Evolutionary conservation across 257 asterid species (phyloP), one percentile per base, ranked within the genome.

Genomic region (Gentiana straminea): DNA sequence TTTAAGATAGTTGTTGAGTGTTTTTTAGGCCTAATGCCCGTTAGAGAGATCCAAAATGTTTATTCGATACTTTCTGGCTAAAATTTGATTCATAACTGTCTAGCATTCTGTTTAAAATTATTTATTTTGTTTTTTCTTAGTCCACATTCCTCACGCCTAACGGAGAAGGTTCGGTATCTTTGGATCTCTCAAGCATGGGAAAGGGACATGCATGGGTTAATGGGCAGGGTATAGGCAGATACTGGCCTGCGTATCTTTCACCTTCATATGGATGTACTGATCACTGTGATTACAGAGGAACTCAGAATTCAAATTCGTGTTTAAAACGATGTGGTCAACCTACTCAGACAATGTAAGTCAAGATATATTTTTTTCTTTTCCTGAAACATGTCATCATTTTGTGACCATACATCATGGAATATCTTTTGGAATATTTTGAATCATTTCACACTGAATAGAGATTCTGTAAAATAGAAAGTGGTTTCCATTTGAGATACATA

Each of bases 181-280:
- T 86, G 61, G 70, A 86, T 69, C 86, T 86, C 13, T 51, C 79
- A 6, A 81, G 85, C 64, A 83, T 86, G 95, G 94, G 94, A 43
- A 86, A 86, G 56, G 94, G 95, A 24, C 74, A 81, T 61, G 87
- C 83, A 35, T 86, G 95, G 94, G 79, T 86, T 13, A 86, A 86
- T 35, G 90, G 95, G 4, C 66, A 73, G 60, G 55, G 77, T 64
- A 60, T 83, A 41, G 95, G 95, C 52, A 68, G 94, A 57, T 86
- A 86, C 60, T 86, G 94, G 95, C 73, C 94, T 58, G 70, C 83
- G 12, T 83, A 81, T 74, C 87, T 60, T 62, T 86, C 95, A 15
- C 82, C 82, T 58, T 68, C 94, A 64, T 67, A 71, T 54, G 94
- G 95, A 43, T 86, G 95, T 76, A 73, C 82, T 5, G 70, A 75